Percentiles rank a stretch among this genome's conserved stretches.
phyloP scores from a whole-genome alignment of 352 stramenopile species.

The Phytophthora aleatoria region DNA sequence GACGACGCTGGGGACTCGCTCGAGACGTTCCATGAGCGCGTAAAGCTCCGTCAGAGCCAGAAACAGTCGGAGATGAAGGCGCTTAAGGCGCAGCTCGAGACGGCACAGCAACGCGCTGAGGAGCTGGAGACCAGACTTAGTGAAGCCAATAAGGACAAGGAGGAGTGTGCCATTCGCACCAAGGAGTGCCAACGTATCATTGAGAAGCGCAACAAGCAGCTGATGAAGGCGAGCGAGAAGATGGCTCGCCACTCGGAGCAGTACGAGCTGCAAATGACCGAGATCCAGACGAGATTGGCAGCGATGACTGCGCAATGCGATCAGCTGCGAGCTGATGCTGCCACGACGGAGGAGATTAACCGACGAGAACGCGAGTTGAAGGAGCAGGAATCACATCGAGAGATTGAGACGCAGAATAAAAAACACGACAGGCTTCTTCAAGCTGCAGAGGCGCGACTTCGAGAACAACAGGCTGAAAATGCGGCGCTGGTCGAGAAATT shows the following conservation, averaged over 20 bases:
- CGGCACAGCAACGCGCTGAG: constrained; percentile 26
- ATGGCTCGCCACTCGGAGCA: constrained; percentile 70
- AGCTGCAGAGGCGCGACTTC: constrained; percentile 17
- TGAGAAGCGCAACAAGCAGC: constrained; percentile 86
- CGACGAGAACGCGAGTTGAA: constrained; percentile 43
- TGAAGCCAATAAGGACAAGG: constrained; percentile 51
- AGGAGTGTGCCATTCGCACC: constrained; percentile 70
- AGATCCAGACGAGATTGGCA: constrained; percentile 49
- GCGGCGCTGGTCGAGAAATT: constrained; percentile 45
- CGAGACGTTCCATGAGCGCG: constrained; percentile 70
- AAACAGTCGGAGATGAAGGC: constrained; percentile 70
- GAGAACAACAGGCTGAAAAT: constrained; percentile 31
- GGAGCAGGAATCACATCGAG: constrained; percentile 42
- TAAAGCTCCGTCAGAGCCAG: constrained; percentile 71
- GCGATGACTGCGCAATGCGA: constrained; percentile 43
- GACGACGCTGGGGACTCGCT: constrained; percentile 72
- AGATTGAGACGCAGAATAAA: constrained; percentile 39
- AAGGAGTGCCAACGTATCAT: constrained; percentile 84
- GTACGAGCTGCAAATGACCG: constrained; percentile 48
- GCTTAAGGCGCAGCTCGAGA: constrained; percentile 52
- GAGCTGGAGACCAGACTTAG: constrained; percentile 46
- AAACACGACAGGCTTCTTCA: constrained; percentile 34
- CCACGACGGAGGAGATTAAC: constrained; percentile 25
- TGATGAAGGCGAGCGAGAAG: constrained; percentile 83
- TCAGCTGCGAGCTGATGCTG: constrained; percentile 37